Evolutionary conservation across 2,329 filamentous ascomycete species (phyloP).

Genomic region (Diaporthe capsici): DNA sequence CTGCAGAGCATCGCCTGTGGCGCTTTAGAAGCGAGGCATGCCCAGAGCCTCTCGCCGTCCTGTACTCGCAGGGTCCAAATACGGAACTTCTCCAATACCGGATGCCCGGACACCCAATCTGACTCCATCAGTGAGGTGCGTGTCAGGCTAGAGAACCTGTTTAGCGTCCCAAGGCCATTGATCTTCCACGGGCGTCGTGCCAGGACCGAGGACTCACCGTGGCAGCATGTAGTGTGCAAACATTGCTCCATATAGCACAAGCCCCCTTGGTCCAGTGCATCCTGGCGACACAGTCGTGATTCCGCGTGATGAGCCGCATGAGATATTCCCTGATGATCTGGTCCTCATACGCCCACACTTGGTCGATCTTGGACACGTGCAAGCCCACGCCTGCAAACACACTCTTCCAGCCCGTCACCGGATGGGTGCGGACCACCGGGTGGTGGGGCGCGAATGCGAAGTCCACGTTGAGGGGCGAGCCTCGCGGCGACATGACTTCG

Average conservation of each 20-base stretch:
- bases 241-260: constrained; percentile 58
- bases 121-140: constrained; percentile 1
- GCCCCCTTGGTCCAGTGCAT: constrained; percentile 56
- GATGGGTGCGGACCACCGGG: constrained; percentile 70
- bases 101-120: constrained; percentile 14
- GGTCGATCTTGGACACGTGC: constrained; percentile 66
- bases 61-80: constrained; percentile 20
- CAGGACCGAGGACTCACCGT: constrained; percentile 46
- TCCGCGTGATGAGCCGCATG: constrained; percentile 49
- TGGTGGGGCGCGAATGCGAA: constrained; percentile 63
- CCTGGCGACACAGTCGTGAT: constrained; percentile 56
- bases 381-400: constrained; percentile 64
- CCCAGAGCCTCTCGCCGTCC: constrained; percentile 23
- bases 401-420: constrained; percentile 70
- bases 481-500: constrained; percentile 61
- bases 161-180: not conserved
- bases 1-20: not conserved
- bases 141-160: not conserved
- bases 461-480: constrained; percentile 66
- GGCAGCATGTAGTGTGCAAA: constrained; percentile 50
- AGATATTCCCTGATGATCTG: constrained; percentile 54
- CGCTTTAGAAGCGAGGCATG: constrained; percentile 5
- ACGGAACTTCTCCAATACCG: constrained; percentile 23
- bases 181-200: not conserved
- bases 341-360: constrained; percentile 59